Evolutionary conservation across 2,329 filamentous ascomycete genomes (phyloP), one percentile per base, ranked within the genome.

Genomic region (Nemania abortiva): DNA sequence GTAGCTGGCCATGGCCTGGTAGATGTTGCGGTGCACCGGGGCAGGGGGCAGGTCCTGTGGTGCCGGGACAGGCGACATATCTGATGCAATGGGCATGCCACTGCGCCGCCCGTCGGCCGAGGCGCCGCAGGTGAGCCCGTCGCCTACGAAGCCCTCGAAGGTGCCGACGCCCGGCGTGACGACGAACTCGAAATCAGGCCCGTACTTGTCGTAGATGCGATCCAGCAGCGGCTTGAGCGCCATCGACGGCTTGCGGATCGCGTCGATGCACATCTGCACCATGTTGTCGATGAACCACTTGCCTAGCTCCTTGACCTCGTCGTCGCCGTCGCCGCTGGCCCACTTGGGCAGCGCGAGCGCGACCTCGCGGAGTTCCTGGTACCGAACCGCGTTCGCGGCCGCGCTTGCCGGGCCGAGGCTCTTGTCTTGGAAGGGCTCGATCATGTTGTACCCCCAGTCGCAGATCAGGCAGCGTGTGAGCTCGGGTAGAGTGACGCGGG

Each of bases 61-160:
- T 1, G 22, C 54, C 3, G 72, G 73, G 1, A 65, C 63, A 20
- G 72, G 70, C n/a, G 73, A 74, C 45, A 73, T 62, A 20, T 74
- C 73, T 0, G 70, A 73, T 0, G 73, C 73, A 39, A 74, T 70
- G 50, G 72, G 73, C 63, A 61, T 65, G 2, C 67, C 67, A 31
- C 31, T 69, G n/a, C 73, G 69, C 5, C 73, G 73, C 13, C 73
- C 73, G 53, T 74, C 73, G 24, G 72, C 73, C 0, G 73, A 74
- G 2, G 73, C 72, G 9, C 72, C 73, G 62, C 62, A 73, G 10
- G 22, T n/a, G 4, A 71, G 31, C 1, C 73, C 72, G 11, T 73
- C 72, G 31, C 73, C 73, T 0, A 74, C 72, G 56, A 65, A 74
- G 13, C 73, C 73, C 53, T 74, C 73, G 37, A 74, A 74, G 1